These are phyloP conservation scores for Chlamydomonas schloesseri DNA, from an alignment of 139 green algal genomes.

Conservation along the genomic window DNA sequence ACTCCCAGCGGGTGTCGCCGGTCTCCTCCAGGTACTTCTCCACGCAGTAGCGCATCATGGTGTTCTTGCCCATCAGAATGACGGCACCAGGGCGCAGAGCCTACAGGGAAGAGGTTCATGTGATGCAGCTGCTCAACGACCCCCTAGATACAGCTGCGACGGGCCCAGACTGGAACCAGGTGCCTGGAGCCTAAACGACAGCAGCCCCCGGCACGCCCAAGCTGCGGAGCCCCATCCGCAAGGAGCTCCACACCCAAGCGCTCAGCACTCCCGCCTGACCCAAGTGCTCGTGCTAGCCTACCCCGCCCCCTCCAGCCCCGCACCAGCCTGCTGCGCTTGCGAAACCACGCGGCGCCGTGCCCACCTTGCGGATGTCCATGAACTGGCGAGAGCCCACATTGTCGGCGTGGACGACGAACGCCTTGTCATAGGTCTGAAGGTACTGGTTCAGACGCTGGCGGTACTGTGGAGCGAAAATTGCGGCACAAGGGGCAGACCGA, in stretches of 20 bases:
- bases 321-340: too few relatives aligned
- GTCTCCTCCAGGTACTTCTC: constrained; percentile 93
- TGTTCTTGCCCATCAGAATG: constrained; percentile 99
- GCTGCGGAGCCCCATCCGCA: too few relatives aligned
- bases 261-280: too few relatives aligned
- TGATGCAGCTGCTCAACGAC: too few relatives aligned
- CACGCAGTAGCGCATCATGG: constrained; percentile 98
- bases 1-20: constrained; percentile 88
- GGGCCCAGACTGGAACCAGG: too few relatives aligned
- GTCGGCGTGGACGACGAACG: constrained; percentile 97
- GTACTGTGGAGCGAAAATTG: constrained; percentile 80
- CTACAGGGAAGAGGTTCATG: constrained; percentile 57
- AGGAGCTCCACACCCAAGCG: too few relatives aligned
- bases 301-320: too few relatives aligned
- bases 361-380: constrained; percentile 94
- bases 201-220: too few relatives aligned
- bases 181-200: too few relatives aligned
- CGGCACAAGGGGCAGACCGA: background rate
- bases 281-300: too few relatives aligned
- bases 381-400: constrained; percentile 99
- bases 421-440: constrained; percentile 86
- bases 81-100: constrained; percentile 88
- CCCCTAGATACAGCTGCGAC: too few relatives aligned
- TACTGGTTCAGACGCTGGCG: constrained; percentile 84
- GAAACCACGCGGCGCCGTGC: too few relatives aligned